Evolutionary conservation across 768 basidiomycete species (phyloP), one percentile per base, ranked within the genome.

Genomic region (Amyloporia xantha): DNA sequence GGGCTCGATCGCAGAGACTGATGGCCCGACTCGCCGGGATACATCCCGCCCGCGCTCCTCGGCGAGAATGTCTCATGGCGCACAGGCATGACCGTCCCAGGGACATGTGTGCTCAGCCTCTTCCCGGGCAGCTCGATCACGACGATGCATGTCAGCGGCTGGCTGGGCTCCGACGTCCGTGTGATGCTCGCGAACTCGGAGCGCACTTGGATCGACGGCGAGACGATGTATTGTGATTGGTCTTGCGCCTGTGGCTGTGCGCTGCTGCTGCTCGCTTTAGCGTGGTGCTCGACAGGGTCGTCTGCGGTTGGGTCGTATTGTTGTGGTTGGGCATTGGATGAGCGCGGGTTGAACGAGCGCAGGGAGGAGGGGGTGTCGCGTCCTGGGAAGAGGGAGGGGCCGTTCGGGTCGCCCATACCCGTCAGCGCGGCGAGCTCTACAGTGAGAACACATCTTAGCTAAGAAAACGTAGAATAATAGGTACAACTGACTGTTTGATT

Each of bases 371-470:
- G 75, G 9, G 79, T 74, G 52, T 86, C 81, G 46, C 85, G 76
- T 7, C 88, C 87, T 25, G 87, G 84, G 63, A 77, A 91, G 26
- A 85, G 65, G 2, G 73, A 64, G 1, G 79, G 62, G 0, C 74
- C 42, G 47, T 69, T 74, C 47, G 76, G 77, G 48, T 84, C 81
- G 39, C 82, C 85, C 78, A 92, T 86, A 49, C 95, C 95, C 2
- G 91, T 95, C 53, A 98, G 77, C 3, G 91, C 86, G 17, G 95
- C 95, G 42, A 97, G 78, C 72, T 98, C 95, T 98, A 65, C 11
- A 30, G 41, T 9, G 20, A 36, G n/a, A n/a, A n/a, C n/a, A n/a
- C n/a, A n/a, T n/a, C n/a, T n/a, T n/a, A n/a, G n/a, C n/a, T n/a
- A n/a, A n/a, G n/a, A n/a, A n/a, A n/a, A n/a, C n/a, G n/a, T n/a